Conservation (phyloP, 1,139 yeast species). For the Hemisphaericaspora lyxosophila region DNA sequence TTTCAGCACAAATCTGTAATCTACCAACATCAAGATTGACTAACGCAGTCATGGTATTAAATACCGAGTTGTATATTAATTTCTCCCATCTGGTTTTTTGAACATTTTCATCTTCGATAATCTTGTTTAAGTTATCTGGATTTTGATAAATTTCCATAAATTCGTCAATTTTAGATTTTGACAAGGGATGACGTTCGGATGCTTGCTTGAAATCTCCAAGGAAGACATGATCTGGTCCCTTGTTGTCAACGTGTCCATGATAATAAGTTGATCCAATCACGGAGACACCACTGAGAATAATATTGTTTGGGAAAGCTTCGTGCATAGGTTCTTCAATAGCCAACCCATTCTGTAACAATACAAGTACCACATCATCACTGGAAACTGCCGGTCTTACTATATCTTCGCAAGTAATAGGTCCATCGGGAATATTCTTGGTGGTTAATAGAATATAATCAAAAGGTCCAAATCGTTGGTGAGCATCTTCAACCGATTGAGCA, state of each 20-base stretch:
- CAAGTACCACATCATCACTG: constrained; percentile 47
- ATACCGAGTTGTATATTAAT: constrained; percentile 65
- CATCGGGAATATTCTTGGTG: constrained; percentile 76
- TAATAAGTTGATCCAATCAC: constrained; percentile 65
- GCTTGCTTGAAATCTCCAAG: constrained; percentile 53
- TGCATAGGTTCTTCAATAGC: constrained; percentile 67
- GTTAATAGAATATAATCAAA: constrained; percentile 69
- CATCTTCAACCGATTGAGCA: constrained; percentile 45
- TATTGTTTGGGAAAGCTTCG: constrained; percentile 54
- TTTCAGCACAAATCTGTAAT: constrained; percentile 54
- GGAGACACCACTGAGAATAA: constrained; percentile 66
- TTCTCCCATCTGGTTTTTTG: constrained; percentile 69
- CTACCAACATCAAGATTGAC: constrained; percentile 57
- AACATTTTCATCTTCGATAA: constrained; percentile 47
- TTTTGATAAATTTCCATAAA: constrained; percentile 54
- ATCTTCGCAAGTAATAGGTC: constrained; percentile 52
- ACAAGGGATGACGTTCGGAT: constrained; percentile 16
- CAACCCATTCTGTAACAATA: constrained; percentile 72
- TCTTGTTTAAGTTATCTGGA: constrained; percentile 38
- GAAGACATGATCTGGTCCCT: constrained; percentile 51
- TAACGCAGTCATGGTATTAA: constrained; percentile 61
- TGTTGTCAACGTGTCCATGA: constrained; percentile 51
- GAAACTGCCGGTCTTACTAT: constrained; percentile 57
- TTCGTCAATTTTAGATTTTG: constrained; percentile 28
- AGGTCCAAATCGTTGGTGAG: constrained; percentile 40